A percentile compares a stretch with the other conserved stretches of the same genome.
phyloP scores from a whole-genome alignment of 331 rosid species.

The Arachis monticola region DNA sequence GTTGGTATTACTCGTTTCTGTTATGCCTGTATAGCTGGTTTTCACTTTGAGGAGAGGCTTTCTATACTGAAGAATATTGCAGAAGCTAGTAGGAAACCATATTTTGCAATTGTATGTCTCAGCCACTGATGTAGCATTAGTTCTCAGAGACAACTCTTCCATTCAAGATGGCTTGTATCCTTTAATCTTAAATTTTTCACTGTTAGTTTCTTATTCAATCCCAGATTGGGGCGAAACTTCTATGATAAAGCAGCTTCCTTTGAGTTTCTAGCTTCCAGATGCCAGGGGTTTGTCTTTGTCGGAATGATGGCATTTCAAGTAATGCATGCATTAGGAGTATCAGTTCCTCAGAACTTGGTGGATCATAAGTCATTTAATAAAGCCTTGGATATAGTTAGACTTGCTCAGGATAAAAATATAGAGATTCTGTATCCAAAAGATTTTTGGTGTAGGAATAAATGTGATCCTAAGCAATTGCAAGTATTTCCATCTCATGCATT shows the following conservation, averaged over 20 bases:
- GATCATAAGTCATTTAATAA: slow-evolving; percentile 55
- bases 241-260: slow-evolving; percentile 72
- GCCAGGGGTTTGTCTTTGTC: slow-evolving; percentile 73
- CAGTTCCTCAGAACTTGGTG: slow-evolving; percentile 61
- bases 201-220: slow-evolving; percentile 37
- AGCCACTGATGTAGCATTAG: slow-evolving; percentile 30
- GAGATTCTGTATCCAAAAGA: slow-evolving; percentile 76
- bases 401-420: slow-evolving; percentile 54
- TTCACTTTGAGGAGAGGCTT: slow-evolving; percentile 80
- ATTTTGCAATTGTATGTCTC: slow-evolving; percentile 79
- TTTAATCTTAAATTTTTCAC: slow-evolving; percentile 12
- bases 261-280: slow-evolving; percentile 70
- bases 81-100: slow-evolving; percentile 59
- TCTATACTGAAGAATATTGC: slow-evolving; percentile 53
- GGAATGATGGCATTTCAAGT: slow-evolving; percentile 94
- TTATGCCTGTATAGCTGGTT: slow-evolving; percentile 76
- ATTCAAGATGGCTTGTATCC: slow-evolving; percentile 17
- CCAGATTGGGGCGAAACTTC: slow-evolving; percentile 86
- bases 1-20: slow-evolving; percentile 88
- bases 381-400: slow-evolving; percentile 61
- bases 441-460: slow-evolving; percentile 72
- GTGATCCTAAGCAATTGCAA: slow-evolving; percentile 53
- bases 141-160: slow-evolving; percentile 10
- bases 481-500: slow-evolving; percentile 64
- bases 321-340: slow-evolving; percentile 74